A percentile compares a stretch with the other conserved stretches of the same genome.
These are phyloP conservation scores for Diaporthe vaccinii DNA, from an alignment of 2,329 filamentous ascomycete genomes.

Conservation along the genomic window DNA sequence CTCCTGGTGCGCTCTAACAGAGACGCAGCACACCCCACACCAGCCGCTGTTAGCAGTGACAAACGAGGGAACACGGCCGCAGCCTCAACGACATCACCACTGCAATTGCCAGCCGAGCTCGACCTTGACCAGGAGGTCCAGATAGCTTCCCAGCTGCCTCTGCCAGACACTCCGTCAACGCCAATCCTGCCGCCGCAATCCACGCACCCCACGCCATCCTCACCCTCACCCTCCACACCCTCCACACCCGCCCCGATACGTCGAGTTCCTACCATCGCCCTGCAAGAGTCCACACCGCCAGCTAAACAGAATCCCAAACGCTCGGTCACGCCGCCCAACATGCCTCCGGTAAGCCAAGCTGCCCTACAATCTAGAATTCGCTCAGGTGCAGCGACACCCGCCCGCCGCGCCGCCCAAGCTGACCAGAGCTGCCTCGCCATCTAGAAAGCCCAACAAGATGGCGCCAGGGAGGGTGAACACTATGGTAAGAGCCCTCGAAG, in stretches of 20 bases:
- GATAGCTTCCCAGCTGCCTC: conserved; percentile 56
- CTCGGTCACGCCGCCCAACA: conserved; percentile 56
- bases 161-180: conserved; percentile 58
- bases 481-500: conserved; percentile 53
- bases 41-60: conserved; percentile 26
- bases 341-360: conserved; percentile 67
- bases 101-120: conserved; percentile 43
- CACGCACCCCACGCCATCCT: conserved; percentile 48
- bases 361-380: conserved; percentile 38
- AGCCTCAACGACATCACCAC: conserved; percentile 47
- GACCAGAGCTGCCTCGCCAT: conserved; percentile 41
- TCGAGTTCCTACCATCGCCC: conserved; percentile 43
- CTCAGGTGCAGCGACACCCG: conserved; percentile 18
- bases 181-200: conserved; percentile 47
- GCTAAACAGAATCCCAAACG: conserved; percentile 46
- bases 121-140: conserved; percentile 43
- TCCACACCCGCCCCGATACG: conserved; percentile 49
- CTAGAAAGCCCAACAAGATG: conserved; percentile 52
- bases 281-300: conserved; percentile 47
- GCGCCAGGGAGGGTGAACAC: conserved; percentile 54
- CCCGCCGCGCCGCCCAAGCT: conserved; percentile 24
- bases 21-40: conserved; percentile 42
- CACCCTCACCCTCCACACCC: conserved; percentile 47
- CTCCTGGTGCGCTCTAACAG: conserved; percentile 57
- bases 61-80: conserved; percentile 15